These are phyloP conservation scores for Aegilops longissima DNA, from an alignment of 176 grass and related monocot genomes.

Conservation along the genomic window DNA sequence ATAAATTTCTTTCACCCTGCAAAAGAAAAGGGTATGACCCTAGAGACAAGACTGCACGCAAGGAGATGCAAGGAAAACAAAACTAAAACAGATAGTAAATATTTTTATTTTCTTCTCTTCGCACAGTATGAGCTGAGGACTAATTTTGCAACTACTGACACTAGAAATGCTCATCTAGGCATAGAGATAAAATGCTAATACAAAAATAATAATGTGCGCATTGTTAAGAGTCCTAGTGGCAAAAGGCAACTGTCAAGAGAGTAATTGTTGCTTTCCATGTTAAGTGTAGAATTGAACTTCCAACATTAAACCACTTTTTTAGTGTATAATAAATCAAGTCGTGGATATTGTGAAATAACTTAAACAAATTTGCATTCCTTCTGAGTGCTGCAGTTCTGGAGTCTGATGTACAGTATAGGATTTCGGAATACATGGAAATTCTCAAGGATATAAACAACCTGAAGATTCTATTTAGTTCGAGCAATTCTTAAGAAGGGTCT, in stretches of 20 bases:
- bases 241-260: constrained; percentile 7
- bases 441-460: constrained; percentile 68
- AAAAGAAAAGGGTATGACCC: too few species aligned
- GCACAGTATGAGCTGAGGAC: neutral
- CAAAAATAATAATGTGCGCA: neutral
- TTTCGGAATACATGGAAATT: constrained; percentile 53
- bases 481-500: constrained; percentile 26
- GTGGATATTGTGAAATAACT: neutral
- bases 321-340: neutral
- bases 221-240: neutral
- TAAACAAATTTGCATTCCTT: neutral
- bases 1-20: too few species aligned
- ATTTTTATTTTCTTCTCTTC: neutral
- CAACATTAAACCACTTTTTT: neutral
- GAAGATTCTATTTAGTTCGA: constrained; percentile 64
- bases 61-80: neutral
- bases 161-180: neutral
- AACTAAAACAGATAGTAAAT: neutral
- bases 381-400: constrained; percentile 66
- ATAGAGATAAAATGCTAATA: neutral
- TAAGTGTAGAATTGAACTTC: neutral
- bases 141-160: neutral
- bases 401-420: constrained; percentile 49
- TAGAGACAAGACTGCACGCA: neutral
- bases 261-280: constrained; percentile 6